Percentiles rank a stretch among this genome's conserved stretches.
Evolutionary conservation across 2,329 filamentous ascomycete species (phyloP).

Genomic region (Colletotrichum coccodes): DNA sequence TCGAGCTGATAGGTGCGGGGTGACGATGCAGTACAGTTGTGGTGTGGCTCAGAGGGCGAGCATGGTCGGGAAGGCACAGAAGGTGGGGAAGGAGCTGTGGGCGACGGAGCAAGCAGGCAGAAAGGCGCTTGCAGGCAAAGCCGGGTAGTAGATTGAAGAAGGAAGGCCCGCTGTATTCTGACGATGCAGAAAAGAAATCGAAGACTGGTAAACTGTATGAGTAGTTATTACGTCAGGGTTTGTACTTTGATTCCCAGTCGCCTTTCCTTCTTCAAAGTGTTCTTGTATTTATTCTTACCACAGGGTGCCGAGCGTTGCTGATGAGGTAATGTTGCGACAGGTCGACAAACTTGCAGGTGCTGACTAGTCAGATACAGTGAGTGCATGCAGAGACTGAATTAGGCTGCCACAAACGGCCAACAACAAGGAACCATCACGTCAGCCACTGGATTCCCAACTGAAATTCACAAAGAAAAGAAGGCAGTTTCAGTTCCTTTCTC

Average conservation of each 20-base stretch:
- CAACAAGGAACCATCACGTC: not conserved
- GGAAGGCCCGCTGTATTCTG: not conserved
- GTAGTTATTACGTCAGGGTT: not conserved
- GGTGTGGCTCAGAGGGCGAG: not conserved
- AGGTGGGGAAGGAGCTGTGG: not conserved
- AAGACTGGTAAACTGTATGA: not conserved
- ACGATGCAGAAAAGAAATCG: not conserved
- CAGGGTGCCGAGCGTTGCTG: not conserved
- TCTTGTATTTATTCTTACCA: not conserved
- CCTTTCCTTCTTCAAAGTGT: not conserved
- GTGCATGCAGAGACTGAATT: not conserved
- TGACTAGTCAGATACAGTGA: not conserved
- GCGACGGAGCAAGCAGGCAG: not conserved
- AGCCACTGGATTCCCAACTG: not conserved
- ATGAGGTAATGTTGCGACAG: not conserved
- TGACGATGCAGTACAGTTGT: slow-evolving; percentile 11
- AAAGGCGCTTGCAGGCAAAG: not conserved
- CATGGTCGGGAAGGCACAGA: not conserved
- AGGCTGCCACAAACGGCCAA: not conserved
- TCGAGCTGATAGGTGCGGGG: slow-evolving; percentile 14
- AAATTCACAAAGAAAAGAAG: not conserved
- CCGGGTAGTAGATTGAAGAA: slow-evolving; percentile 1
- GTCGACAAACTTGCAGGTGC: not conserved
- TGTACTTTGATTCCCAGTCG: no score
- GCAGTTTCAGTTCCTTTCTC: not conserved